Conservation (phyloP, 371 early-diverging fungal genomes). For the Choanephora cucurbitarum region DNA sequence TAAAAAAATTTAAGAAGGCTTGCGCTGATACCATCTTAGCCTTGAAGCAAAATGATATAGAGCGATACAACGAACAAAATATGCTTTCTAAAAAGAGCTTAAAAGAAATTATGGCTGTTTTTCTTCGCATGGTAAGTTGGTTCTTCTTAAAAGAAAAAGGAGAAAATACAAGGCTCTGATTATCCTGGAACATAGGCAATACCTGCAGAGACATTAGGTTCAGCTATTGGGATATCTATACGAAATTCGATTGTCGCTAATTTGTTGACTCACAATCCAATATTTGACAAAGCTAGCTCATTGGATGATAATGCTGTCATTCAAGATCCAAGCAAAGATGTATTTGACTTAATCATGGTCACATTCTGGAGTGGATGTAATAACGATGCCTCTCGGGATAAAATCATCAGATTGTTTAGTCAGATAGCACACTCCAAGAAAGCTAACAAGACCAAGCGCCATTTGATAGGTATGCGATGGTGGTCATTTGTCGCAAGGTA, state of each 20-base stretch:
- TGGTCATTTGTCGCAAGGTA: conserved; percentile 43
- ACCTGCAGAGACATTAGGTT: conserved; percentile 35
- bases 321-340: conserved; percentile 23
- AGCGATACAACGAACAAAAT: conserved; percentile 21
- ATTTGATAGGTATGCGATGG: conserved; percentile 42
- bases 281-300: not conserved
- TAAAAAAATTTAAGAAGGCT: conserved; percentile 37
- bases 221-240: conserved; percentile 30
- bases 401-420: conserved; percentile 26
- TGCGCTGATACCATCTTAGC: conserved; percentile 11
- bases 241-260: conserved; percentile 19
- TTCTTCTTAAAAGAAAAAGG: conserved; percentile 3
- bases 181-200: conserved; percentile 24
- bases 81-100: conserved; percentile 33
- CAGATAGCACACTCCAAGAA: conserved; percentile 25
- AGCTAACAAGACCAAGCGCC: conserved; percentile 16
- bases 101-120: conserved; percentile 42
- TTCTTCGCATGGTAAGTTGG: conserved; percentile 32
- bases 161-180: not conserved
- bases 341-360: conserved; percentile 31
- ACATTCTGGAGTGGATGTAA: conserved; percentile 29
- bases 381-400: conserved; percentile 20
- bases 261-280: conserved; percentile 8
- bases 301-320: conserved; percentile 20
- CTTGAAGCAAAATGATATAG: conserved; percentile 10